Conservation (phyloP, 306 rosid species). For the Trifolium pratense region DNA sequence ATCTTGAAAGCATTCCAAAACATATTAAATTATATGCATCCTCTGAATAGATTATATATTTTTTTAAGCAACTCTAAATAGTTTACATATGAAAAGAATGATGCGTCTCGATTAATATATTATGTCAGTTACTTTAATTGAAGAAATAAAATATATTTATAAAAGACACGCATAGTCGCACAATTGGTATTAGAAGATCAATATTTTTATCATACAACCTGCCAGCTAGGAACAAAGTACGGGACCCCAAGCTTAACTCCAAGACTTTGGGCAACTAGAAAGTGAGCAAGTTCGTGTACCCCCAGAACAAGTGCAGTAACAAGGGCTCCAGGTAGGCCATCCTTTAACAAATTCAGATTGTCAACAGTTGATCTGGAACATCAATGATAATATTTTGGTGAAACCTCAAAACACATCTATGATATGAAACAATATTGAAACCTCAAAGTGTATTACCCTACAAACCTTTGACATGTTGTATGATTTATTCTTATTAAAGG, state of each 20-base stretch:
- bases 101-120: slow-evolving; percentile 10
- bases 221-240: slow-evolving; percentile 97
- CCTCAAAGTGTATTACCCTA: slow-evolving; percentile 12
- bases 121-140: not conserved
- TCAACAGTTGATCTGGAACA: slow-evolving; percentile 85
- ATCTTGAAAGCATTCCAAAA: slow-evolving; percentile 21
- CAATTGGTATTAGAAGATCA: slow-evolving; percentile 23
- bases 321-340: slow-evolving; percentile 89
- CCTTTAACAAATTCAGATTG: slow-evolving; percentile 82
- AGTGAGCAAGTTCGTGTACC: slow-evolving; percentile 82
- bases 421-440: slow-evolving; percentile 31
- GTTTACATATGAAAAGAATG: slow-evolving; percentile 37
- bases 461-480: not conserved
- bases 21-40: slow-evolving; percentile 8
- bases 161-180: not conserved
- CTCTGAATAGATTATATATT: not conserved
- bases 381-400: slow-evolving; percentile 43
- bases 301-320: slow-evolving; percentile 82
- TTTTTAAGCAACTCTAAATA: slow-evolving; percentile 2
- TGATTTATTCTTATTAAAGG: slow-evolving; percentile 24
- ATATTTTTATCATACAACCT: slow-evolving; percentile 59
- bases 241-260: slow-evolving; percentile 94
- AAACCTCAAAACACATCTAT: slow-evolving; percentile 42
- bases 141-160: slow-evolving; percentile 12
- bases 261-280: slow-evolving; percentile 59